Evolutionary conservation across 1,284 basidiomycete genomes (phyloP), one percentile per base, ranked within the genome.

Genomic region (Mixia osmundae): DNA sequence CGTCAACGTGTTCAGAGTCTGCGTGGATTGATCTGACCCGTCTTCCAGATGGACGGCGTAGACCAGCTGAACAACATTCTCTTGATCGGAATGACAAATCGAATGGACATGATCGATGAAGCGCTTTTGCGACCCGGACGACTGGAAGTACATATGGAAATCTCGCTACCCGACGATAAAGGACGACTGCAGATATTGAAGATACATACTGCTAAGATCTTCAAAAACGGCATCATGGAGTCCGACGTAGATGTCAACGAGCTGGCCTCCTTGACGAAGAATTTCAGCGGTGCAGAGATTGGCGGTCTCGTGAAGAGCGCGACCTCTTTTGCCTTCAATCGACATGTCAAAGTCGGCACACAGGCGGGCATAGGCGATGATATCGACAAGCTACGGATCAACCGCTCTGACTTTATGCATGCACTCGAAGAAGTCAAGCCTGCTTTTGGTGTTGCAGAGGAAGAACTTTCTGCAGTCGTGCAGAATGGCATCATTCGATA

Each of bases 141-240:
- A 64, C 73, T 99, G 33, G 91, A 99, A 56, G 89, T 97, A n/a
- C 91, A 97, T 58, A 94, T 99, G 72, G 91, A 99, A 58, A 95
- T 99, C 45, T 91, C 83, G 4, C 64, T 97, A 2, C 91, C 91
- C 0, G 89, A 97, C 52, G 87, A 89, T 54, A 62, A 74, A 3
- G 91, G 91, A 35, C 78, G 91, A 18, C 62, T 69, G 35, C 91
- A 97, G 58, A 99, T 97, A 49, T 64, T 99, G 45, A 79, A 66
- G 47, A 99, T 99, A 49, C 91, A 99, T 56, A 97, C 91, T 0
- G 54, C 67, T 43, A 89, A 89, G 61, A 97, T 97, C 89, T 70
- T 78, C 25, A 66, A 57, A 25, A 95, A 95, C 55, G 68, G 72
- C 14, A 76, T 95, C 26, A 83, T 99, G 78, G 83, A 77, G 40